Conservation (phyloP, 2,329 filamentous ascomycete species). For the Fusarium sp. region DNA sequence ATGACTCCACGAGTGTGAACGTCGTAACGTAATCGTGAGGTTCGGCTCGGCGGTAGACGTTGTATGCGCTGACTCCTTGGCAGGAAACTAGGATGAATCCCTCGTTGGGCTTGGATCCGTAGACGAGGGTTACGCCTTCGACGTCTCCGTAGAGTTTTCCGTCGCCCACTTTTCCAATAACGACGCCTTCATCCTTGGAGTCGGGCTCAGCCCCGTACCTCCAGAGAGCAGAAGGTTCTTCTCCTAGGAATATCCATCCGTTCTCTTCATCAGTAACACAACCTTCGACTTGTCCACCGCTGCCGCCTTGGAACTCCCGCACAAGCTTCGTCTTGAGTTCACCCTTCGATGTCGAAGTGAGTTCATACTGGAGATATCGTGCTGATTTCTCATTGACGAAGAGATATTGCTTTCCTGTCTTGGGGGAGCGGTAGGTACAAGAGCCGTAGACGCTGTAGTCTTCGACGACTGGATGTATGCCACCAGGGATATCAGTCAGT, state of each 20-base stretch:
- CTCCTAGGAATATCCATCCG: conserved; percentile 64
- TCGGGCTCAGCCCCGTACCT: conserved; percentile 65
- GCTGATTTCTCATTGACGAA: conserved; percentile 68
- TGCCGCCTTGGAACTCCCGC: conserved; percentile 63
- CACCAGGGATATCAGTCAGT: conserved; percentile 58
- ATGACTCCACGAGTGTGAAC: conserved; percentile 60
- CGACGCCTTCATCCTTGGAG: conserved; percentile 50
- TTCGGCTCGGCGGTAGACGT: conserved; percentile 61
- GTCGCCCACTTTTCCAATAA: conserved; percentile 60
- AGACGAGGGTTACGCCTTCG: conserved; percentile 65
- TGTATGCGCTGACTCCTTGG: conserved; percentile 66
- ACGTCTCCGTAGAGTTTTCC: conserved; percentile 64
- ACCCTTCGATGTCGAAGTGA: conserved; percentile 56
- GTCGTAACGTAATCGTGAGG: conserved; percentile 64
- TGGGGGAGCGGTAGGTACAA: conserved; percentile 63
- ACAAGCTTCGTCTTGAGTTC: conserved; percentile 61
- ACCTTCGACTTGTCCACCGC: conserved; percentile 66
- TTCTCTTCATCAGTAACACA: conserved; percentile 66
- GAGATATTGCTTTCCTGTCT: conserved; percentile 63
- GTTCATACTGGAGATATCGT: conserved; percentile 66
- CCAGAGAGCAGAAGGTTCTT: conserved; percentile 66
- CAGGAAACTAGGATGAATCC: conserved; percentile 66
- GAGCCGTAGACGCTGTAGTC: conserved; percentile 65
- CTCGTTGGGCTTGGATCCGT: conserved; percentile 57
- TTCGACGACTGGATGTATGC: conserved; percentile 59